These are phyloP conservation scores for Lotus japonicus DNA, from an alignment of 306 rosid species.

Conservation along the genomic window DNA sequence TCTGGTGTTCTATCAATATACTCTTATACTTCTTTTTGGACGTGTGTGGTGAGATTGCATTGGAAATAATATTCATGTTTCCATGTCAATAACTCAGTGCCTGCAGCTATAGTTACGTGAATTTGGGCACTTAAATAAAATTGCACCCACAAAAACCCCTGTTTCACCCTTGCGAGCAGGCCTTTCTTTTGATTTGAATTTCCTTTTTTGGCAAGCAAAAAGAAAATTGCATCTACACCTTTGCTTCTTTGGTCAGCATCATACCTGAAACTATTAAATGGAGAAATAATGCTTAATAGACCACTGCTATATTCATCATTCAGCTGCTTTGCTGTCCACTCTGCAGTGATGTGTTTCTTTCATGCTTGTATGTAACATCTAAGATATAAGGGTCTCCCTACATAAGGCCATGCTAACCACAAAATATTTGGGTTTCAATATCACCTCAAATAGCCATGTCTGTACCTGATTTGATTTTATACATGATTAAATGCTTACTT, in stretches of 20 bases:
- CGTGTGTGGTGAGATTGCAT: background rate
- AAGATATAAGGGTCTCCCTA: background rate
- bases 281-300: background rate
- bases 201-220: background rate
- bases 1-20: too few relatives aligned
- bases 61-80: slow-evolving; percentile 1
- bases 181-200: background rate
- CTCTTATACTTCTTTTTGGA: background rate
- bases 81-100: background rate
- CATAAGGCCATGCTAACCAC: background rate
- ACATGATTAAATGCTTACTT: background rate
- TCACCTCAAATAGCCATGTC: background rate
- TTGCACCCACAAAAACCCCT: background rate
- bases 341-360: background rate
- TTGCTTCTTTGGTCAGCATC: background rate
- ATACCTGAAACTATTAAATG: background rate
- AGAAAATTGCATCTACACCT: background rate
- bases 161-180: background rate
- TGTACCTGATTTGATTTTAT: slow-evolving; percentile 1
- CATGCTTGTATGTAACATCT: slow-evolving; percentile 13
- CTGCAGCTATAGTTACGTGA: background rate
- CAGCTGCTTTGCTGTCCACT: background rate
- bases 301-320: background rate
- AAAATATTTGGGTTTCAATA: slow-evolving; percentile 11
- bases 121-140: background rate